Conservation (phyloP, 768 basidiomycete species). For the Suillus brevipes region DNA sequence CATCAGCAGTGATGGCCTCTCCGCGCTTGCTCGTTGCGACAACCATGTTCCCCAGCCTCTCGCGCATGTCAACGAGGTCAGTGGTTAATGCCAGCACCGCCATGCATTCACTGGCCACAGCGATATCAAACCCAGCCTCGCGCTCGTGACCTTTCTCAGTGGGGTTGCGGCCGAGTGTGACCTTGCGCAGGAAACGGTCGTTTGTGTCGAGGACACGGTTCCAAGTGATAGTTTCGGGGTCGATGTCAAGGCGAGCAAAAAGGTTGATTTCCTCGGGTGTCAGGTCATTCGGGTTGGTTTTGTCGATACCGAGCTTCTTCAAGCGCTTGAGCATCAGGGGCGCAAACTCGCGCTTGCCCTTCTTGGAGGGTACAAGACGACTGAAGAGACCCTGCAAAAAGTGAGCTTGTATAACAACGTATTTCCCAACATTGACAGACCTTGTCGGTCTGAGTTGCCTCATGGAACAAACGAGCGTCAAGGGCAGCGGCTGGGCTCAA, state of each 20-base stretch:
- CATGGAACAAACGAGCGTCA: constrained; percentile 97
- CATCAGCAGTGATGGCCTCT: constrained; percentile 92
- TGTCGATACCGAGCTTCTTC: constrained; percentile 92
- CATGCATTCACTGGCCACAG: constrained; percentile 98
- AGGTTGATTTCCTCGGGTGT: constrained; percentile 89
- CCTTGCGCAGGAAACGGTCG: constrained; percentile 93
- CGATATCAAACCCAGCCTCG: constrained; percentile 92
- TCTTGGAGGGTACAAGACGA: constrained; percentile 89
- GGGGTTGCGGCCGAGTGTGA: constrained; percentile 86
- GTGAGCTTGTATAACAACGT: not conserved
- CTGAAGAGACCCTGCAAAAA: constrained; percentile 69
- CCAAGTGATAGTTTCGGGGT: constrained; percentile 92
- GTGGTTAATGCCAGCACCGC: constrained; percentile 93
- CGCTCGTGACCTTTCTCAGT: constrained; percentile 91
- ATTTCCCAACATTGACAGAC: constrained; percentile 28
- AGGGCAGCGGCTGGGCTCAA: constrained; percentile 78
- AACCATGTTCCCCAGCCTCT: constrained; percentile 93
- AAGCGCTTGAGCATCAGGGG: constrained; percentile 96
- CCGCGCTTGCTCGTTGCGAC: constrained; percentile 92
- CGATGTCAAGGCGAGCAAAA: constrained; percentile 92
- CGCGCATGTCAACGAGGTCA: constrained; percentile 86
- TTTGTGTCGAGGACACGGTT: constrained; percentile 97
- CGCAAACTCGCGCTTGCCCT: constrained; percentile 92
- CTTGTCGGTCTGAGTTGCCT: constrained; percentile 94
- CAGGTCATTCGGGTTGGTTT: constrained; percentile 88